phyloP scores from a whole-genome alignment of 1,284 basidiomycete species.

The Cryptococcus jaspeensis region DNA sequence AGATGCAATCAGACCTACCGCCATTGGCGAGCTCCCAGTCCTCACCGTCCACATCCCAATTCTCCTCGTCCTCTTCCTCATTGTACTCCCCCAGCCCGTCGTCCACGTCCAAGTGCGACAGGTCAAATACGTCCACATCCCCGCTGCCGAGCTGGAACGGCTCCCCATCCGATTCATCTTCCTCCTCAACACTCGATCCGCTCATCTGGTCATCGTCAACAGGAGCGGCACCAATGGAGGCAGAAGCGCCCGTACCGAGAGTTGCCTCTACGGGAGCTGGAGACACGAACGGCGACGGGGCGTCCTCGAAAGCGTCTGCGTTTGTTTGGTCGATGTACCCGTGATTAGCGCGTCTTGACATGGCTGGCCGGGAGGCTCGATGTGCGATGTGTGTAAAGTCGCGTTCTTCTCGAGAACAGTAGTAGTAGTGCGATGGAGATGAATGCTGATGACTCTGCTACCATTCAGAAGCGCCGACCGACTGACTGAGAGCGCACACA shows the following conservation, averaged over 20 bases:
- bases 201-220: constrained; percentile 26
- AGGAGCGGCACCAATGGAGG: background rate
- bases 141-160: constrained; percentile 11
- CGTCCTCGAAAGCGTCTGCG: background rate
- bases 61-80: constrained; percentile 38
- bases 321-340: constrained; percentile 17
- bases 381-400: too few species aligned
- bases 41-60: constrained; percentile 71
- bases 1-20: constrained; percentile 45
- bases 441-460: too few species aligned
- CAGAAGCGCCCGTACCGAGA: background rate
- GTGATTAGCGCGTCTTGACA: constrained; percentile 7
- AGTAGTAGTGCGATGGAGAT: too few species aligned
- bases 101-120: background rate
- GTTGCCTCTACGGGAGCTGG: background rate
- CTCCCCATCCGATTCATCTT: constrained; percentile 22
- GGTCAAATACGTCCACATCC: background rate
- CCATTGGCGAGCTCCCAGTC: constrained; percentile 80
- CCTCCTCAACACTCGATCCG: constrained; percentile 35
- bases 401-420: too few species aligned
- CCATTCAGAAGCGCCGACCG: too few species aligned
- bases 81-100: constrained; percentile 3
- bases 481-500: too few species aligned
- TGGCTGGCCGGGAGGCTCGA: background rate
- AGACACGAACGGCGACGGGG: background rate